Conservation (phyloP, 306 rosid species). For the Malus sylvestris region DNA sequence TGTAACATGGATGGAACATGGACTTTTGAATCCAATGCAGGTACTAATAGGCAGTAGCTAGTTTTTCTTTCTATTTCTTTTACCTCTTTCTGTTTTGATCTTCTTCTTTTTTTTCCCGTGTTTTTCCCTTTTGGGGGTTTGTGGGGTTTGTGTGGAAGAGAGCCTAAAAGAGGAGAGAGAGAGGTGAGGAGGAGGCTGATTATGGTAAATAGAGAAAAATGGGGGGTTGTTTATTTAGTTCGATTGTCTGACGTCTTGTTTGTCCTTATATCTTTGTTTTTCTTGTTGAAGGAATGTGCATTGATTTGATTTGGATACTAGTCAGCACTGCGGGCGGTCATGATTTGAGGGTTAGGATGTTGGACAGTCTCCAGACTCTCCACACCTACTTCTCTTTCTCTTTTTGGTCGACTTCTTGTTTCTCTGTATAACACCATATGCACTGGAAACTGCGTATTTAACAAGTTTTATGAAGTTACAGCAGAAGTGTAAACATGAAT, state of each 20-base stretch:
- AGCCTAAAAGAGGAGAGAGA: background rate
- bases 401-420: background rate
- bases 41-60: background rate
- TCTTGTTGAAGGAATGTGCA: constrained; percentile 55
- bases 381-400: background rate
- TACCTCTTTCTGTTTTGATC: background rate
- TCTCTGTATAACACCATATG: background rate
- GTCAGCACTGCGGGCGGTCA: background rate
- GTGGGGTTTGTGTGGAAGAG: background rate
- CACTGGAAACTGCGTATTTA: too few relatives aligned
- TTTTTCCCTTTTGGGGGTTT: background rate
- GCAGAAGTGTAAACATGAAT: too few relatives aligned
- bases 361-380: background rate
- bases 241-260: constrained; percentile 30
- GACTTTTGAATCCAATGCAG: constrained; percentile 25
- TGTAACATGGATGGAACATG: constrained; percentile 6
- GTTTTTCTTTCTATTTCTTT: background rate
- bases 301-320: constrained; percentile 29
- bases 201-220: constrained; percentile 17
- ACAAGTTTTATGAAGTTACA: too few relatives aligned
- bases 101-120: background rate
- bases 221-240: background rate
- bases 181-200: constrained; percentile 17
- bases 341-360: background rate
- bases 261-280: constrained; percentile 58